Conservation (phyloP, 441 rosid species). For the Populus tomentosa region DNA sequence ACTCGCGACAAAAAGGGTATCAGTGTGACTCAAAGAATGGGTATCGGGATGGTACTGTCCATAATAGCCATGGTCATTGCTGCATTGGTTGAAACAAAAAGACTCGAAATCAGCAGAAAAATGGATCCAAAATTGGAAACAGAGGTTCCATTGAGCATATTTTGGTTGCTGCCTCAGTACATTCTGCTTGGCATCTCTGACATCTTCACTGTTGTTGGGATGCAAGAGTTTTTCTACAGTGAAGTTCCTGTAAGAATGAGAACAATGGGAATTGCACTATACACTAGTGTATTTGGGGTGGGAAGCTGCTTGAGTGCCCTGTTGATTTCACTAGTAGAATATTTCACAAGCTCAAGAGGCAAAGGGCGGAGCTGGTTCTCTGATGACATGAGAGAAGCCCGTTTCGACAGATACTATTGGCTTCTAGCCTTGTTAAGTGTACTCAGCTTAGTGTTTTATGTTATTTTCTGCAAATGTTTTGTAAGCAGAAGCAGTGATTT, state of each 20-base stretch:
- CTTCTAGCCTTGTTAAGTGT: conserved; percentile 55
- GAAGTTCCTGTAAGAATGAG: conserved; percentile 83
- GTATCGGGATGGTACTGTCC: conserved; percentile 80
- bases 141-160: conserved; percentile 49
- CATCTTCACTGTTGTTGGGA: conserved; percentile 86
- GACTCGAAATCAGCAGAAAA: conserved; percentile 42
- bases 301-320: conserved; percentile 85
- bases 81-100: conserved; percentile 63
- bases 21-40: conserved; percentile 75
- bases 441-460: conserved; percentile 53
- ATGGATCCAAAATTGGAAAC: conserved; percentile 17
- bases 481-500: conserved; percentile 31
- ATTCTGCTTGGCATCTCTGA: conserved; percentile 75
- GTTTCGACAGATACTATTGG: conserved; percentile 76
- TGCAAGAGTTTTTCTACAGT: conserved; percentile 91
- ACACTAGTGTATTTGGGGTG: conserved; percentile 85
- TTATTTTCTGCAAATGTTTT: conserved; percentile 48
- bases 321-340: conserved; percentile 54
- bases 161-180: conserved; percentile 86
- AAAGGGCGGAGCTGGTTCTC: conserved; percentile 64
- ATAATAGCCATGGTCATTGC: conserved; percentile 76
- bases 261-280: conserved; percentile 86
- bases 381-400: conserved; percentile 82
- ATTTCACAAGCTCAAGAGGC: conserved; percentile 33
- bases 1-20: conserved; percentile 51